phyloP scores from a whole-genome alignment of 2,329 filamentous ascomycete genomes.

The Cyphellophora europaea region DNA sequence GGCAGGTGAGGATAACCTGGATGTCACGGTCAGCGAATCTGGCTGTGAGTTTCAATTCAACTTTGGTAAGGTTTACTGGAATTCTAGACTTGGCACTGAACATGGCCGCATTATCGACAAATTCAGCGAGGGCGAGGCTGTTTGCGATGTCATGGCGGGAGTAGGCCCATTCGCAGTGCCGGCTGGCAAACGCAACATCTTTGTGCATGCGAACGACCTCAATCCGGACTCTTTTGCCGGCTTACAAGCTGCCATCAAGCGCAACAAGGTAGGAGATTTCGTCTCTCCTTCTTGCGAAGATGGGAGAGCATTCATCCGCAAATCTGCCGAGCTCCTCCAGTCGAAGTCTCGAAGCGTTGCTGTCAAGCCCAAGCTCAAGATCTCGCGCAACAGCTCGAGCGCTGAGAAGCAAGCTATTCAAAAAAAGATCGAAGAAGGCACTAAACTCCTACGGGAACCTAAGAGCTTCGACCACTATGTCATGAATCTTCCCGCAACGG shows the following conservation, averaged over 20 bases:
- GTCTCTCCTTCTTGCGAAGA: conserved; percentile 76
- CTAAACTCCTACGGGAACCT: conserved; percentile 45
- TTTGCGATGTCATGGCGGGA: conserved; percentile 95
- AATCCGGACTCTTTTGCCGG: conserved; percentile 79
- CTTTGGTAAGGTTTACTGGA: conserved; percentile 97
- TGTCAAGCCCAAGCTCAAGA: conserved; percentile 38
- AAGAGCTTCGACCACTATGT: conserved; percentile 83
- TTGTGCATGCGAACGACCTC: conserved; percentile 94
- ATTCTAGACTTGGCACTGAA: conserved; percentile 80
- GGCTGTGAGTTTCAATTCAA: conserved; percentile 85
- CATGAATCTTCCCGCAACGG: conserved; percentile 92
- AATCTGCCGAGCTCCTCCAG: conserved; percentile 51
- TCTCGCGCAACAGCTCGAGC: conserved; percentile 16
- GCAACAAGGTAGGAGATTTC: conserved; percentile 72
- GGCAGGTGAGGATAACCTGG: conserved; percentile 68
- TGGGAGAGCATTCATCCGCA: conserved; percentile 68
- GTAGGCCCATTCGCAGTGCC: conserved; percentile 93
- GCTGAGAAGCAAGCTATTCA: conserved; percentile 20
- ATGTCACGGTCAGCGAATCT: conserved; percentile 74
- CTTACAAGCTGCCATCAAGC: conserved; percentile 58
- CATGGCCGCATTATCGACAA: conserved; percentile 68
- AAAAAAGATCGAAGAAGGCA: conserved; percentile 4
- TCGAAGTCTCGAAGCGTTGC: conserved; percentile 40
- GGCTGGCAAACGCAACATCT: conserved; percentile 78
- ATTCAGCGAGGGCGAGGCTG: conserved; percentile 76